These are phyloP conservation scores for Leucoagaricus sp. DNA, from an alignment of 1,284 basidiomycete species.

Conservation along the genomic window DNA sequence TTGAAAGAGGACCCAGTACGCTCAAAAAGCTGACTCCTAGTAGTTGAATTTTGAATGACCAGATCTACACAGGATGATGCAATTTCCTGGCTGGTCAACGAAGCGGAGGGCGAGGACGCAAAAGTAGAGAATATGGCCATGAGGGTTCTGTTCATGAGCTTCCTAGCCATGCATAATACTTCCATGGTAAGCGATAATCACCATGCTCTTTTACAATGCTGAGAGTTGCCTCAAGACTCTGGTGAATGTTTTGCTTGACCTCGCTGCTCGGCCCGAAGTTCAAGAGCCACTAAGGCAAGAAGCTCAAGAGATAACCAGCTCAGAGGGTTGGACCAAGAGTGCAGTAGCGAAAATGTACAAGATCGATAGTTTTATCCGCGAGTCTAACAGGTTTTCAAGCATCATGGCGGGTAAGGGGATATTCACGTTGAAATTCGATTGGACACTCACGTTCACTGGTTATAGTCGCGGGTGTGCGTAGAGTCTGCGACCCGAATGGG, in stretches of 20 bases:
- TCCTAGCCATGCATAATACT: slow-evolving; percentile 35
- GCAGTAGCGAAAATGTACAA: slow-evolving; percentile 44
- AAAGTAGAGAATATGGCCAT: slow-evolving; percentile 22
- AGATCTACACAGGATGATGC: slow-evolving; percentile 18
- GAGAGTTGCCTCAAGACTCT: slow-evolving; percentile 25
- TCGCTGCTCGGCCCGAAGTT: slow-evolving; percentile 44
- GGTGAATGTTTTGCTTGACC: slow-evolving; percentile 36
- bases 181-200: slow-evolving; percentile 23
- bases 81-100: slow-evolving; percentile 33
- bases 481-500: slow-evolving; percentile 29
- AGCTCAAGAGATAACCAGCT: slow-evolving; percentile 34
- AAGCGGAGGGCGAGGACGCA: slow-evolving; percentile 5
- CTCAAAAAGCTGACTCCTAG: background rate
- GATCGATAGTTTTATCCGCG: slow-evolving; percentile 51
- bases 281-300: slow-evolving; percentile 46
- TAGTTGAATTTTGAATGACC: background rate
- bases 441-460: background rate
- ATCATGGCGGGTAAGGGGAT: slow-evolving; percentile 26
- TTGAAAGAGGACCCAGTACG: slow-evolving; percentile 11
- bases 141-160: slow-evolving; percentile 30
- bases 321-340: slow-evolving; percentile 46
- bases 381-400: slow-evolving; percentile 39
- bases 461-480: slow-evolving; percentile 30
- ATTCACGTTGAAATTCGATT: background rate
- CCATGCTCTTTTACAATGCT: background rate